phyloP scores from a whole-genome alignment of 208 protist species.

The Porcisia deanei region DNA sequence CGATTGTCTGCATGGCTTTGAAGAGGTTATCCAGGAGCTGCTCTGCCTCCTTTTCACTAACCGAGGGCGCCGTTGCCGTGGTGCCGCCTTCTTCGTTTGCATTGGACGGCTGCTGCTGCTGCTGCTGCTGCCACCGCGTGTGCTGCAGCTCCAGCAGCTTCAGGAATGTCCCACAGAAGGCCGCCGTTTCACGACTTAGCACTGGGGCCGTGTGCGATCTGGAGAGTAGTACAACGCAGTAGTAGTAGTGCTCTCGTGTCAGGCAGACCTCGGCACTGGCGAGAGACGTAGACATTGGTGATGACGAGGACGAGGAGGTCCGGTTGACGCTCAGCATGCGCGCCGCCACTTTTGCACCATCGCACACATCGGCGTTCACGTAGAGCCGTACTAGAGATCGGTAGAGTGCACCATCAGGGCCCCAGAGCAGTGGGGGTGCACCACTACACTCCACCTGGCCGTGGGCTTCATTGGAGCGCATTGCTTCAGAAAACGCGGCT shows the following conservation, averaged over 20 bases:
- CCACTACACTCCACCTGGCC: not conserved
- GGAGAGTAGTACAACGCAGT: constrained; percentile 43
- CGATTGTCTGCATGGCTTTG: constrained; percentile 26
- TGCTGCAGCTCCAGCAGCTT: constrained; percentile 50
- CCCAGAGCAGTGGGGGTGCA: constrained; percentile 47
- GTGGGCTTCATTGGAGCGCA: not conserved
- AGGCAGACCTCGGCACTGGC: constrained; percentile 7
- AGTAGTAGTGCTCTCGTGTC: constrained; percentile 59
- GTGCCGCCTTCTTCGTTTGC: not conserved
- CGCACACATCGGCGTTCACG: constrained; percentile 62
- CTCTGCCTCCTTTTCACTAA: constrained; percentile 34
- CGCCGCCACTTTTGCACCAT: constrained; percentile 38
- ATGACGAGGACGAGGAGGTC: not conserved
- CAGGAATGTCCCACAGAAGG: constrained; percentile 64
- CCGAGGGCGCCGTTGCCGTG: not conserved
- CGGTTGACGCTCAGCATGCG: constrained; percentile 9
- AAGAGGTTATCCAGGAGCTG: constrained; percentile 38
- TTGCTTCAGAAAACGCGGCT: not conserved
- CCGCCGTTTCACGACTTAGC: constrained; percentile 58
- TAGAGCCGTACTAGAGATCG: constrained; percentile 78
- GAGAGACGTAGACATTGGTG: not conserved
- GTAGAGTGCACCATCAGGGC: constrained; percentile 46
- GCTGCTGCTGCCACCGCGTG: not conserved
- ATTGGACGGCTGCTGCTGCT: not conserved
- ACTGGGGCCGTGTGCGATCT: constrained; percentile 44